These are phyloP conservation scores for Amesomyces nigricolor DNA, from an alignment of 2,329 filamentous ascomycete genomes.

Conservation along the genomic window DNA sequence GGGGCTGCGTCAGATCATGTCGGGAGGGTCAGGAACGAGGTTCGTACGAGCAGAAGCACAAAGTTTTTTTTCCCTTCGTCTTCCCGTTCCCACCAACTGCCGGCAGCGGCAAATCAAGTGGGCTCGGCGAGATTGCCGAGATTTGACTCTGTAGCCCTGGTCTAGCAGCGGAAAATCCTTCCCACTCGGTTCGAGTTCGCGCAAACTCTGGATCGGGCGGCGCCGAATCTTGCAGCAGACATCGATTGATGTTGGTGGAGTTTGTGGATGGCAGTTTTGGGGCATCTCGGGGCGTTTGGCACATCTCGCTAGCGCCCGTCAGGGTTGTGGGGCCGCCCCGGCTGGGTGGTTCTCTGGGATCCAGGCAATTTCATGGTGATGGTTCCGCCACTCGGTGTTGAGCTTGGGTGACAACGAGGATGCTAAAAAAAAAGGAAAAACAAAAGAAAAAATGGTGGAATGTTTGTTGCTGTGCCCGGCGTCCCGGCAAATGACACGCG, in stretches of 20 bases:
- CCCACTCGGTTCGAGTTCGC: not conserved
- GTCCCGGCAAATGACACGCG: not conserved
- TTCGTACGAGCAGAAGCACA: not conserved
- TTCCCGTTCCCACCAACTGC: not conserved
- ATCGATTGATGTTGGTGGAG: constrained; percentile 9
- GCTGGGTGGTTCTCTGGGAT: not conserved
- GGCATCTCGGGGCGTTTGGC: not conserved
- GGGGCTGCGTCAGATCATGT: not conserved
- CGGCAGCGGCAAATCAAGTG: not conserved
- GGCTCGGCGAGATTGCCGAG: constrained; percentile 3
- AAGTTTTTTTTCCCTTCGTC: not conserved
- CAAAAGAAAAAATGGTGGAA: not conserved
- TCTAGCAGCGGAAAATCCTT: too few species aligned
- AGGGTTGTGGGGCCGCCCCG: constrained; percentile 1
- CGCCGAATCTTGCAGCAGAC: not conserved
- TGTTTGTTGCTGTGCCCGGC: not conserved
- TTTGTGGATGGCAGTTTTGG: not conserved
- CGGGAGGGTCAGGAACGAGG: not conserved
- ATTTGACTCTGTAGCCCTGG: not conserved
- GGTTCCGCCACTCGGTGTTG: not conserved
- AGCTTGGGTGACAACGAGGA: not conserved
- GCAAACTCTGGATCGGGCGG: not conserved
- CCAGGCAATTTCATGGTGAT: not conserved
- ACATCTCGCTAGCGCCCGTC: not conserved
- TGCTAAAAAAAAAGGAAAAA: not conserved